Evolutionary conservation across 495 filamentous ascomycete genomes (phyloP), one percentile per base, ranked within the genome.

Genomic region (Letharia columbiana): DNA sequence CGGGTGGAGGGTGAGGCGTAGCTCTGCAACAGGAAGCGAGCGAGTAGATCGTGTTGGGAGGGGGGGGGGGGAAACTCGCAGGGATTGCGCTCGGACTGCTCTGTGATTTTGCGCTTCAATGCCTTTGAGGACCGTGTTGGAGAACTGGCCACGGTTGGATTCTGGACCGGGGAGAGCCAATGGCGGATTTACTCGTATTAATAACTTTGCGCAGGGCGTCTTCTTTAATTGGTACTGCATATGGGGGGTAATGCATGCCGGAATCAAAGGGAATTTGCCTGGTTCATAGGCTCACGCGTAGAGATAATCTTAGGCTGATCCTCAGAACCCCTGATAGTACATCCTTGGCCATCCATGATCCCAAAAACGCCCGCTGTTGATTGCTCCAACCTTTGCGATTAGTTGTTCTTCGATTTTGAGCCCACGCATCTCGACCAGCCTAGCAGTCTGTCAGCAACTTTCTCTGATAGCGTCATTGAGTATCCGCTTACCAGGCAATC

Each of bases 401-500:
- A 28, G 31, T 60, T 13, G 13, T 8, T 10, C 31, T 56, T 35
- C 0, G 11, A 56, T 35, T 56, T 56, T 4, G 68, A 69, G 20
- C 68, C 68, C 17, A 69, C 68, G 47, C 68, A 69, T 61, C 41
- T 69, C 20, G 68, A 69, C 68, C 68, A 69, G 41, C 65, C 68
- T 69, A 33, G 49, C 56, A 18, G 31, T 35, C 20, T 18, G 20
- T 62, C 47, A 63, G 60, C 65, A 7, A 18, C 7, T 10, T 18
- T 56, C 52, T 35, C 28, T 23, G 10, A 33, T n/a, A 28, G 15
- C 20, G 17, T 20, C 5, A 56, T 18, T 28, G n/a, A n/a, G 18
- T 5, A 2, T 18, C 18, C 18, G 63, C 69, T 63, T 58, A 73
- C 71, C 85, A 61, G 88, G 88, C 61, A 91, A 71, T 20, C 88